These are phyloP conservation scores for Brassica carinata DNA, from an alignment of 345 rosid species.

Conservation along the genomic window DNA sequence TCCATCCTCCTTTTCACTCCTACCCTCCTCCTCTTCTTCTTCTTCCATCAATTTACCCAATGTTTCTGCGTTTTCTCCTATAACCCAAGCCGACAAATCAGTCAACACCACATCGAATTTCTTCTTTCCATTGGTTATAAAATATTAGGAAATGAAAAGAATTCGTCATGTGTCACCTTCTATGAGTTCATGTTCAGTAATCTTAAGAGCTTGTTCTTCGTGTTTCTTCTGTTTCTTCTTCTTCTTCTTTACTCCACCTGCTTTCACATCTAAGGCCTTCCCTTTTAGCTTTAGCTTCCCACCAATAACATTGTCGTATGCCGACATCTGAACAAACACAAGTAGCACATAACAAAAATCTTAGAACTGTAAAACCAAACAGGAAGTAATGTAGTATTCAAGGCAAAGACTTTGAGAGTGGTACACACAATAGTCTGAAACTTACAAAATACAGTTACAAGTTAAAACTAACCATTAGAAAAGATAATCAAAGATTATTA, in stretches of 20 bases:
- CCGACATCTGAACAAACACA: constrained; percentile 56
- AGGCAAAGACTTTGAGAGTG: too few relatives aligned
- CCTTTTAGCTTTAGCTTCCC: constrained; percentile 96
- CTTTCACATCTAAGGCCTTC: constrained; percentile 85
- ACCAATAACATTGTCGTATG: constrained; percentile 69
- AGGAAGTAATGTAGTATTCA: too few relatives aligned
- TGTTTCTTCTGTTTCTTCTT: constrained; percentile 65
- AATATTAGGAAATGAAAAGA: background rate
- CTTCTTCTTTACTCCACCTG: constrained; percentile 73
- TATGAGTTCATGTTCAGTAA: constrained; percentile 49
- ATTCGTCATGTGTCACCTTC: constrained; percentile 42
- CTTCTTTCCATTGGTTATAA: background rate
- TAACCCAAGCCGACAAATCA: background rate
- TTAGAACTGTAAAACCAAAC: constrained; percentile 18
- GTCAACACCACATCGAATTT: background rate
- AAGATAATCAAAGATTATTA: background rate
- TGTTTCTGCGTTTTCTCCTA: constrained; percentile 45
- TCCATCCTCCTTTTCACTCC: constrained; percentile 48
- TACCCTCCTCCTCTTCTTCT: constrained; percentile 37
- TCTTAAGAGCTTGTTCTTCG: constrained; percentile 45
- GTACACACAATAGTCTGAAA: background rate
- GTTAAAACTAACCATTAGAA: background rate
- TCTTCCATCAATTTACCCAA: constrained; percentile 36
- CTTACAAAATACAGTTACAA: background rate
- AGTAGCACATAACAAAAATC: constrained; percentile 8